These are phyloP conservation scores for Wickerhamomyces sp. DNA, from an alignment of 1,139 yeast genomes.

Conservation along the genomic window DNA sequence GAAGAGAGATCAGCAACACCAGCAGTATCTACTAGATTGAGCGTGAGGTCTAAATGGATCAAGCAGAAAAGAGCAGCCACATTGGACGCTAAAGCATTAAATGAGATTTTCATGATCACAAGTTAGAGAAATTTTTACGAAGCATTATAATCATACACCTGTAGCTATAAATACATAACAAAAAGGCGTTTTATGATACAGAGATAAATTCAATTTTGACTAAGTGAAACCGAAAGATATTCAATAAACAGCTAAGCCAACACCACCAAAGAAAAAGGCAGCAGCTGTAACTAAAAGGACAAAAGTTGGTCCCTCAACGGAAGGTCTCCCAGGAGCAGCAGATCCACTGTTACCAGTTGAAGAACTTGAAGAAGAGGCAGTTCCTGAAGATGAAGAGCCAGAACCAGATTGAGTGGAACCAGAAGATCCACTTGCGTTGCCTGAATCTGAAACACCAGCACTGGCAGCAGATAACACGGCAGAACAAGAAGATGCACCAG, in stretches of 20 bases:
- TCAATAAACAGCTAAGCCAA: constrained; percentile 12
- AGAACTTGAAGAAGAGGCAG: constrained; percentile 23
- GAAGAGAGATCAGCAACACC: constrained; percentile 30
- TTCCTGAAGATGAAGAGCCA: constrained; percentile 23
- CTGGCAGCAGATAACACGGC: constrained; percentile 41
- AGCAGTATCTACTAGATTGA: constrained; percentile 56
- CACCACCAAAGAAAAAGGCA: constrained; percentile 17
- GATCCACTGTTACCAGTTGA: constrained; percentile 19
- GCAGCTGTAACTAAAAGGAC: constrained; percentile 11
- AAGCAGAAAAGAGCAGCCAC: constrained; percentile 88
- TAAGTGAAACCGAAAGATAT: no score
- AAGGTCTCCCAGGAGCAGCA: constrained; percentile 15
- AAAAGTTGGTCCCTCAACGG: constrained; percentile 22
- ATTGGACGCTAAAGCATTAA: constrained; percentile 80
- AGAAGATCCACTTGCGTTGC: no score
- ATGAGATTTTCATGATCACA: constrained; percentile 88
- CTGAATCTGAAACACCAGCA: constrained; percentile 28
- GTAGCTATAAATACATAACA: no score
- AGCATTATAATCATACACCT: no score
- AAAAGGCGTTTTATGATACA: no score
- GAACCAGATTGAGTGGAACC: constrained; percentile 26
- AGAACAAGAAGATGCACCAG: constrained; percentile 50
- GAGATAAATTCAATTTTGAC: no score
- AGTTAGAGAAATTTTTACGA: no score
- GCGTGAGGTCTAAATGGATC: constrained; percentile 83